Conservation (phyloP, 768 basidiomycete species). For the Tubosaeta brunneosetosa region DNA sequence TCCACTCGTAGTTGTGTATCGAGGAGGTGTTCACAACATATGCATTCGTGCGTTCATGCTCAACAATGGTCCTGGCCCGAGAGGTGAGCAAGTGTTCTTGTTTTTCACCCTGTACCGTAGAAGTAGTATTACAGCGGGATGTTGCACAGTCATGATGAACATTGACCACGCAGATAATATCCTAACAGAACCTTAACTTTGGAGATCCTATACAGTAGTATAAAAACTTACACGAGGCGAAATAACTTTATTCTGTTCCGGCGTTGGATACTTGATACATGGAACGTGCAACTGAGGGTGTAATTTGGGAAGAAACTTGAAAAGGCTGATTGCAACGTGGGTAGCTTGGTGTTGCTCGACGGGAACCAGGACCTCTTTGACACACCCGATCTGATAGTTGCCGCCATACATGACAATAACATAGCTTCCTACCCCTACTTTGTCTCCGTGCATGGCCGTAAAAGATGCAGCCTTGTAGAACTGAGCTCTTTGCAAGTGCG, state of each 20-base stretch:
- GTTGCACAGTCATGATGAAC: background rate
- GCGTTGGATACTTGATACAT: background rate
- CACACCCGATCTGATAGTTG: background rate
- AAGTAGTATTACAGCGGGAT: background rate
- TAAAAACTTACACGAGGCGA: background rate
- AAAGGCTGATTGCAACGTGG: background rate
- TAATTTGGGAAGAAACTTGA: slow-evolving; percentile 1
- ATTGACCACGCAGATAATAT: background rate
- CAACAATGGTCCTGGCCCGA: background rate
- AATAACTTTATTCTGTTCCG: background rate
- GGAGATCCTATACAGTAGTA: too few species aligned
- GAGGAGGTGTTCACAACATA: background rate
- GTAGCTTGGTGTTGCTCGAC: background rate
- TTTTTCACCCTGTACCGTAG: background rate
- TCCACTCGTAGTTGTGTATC: slow-evolving; percentile 1
- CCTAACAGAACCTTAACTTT: background rate
- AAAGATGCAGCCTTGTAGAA: background rate
- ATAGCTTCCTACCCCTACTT: background rate
- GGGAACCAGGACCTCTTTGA: slow-evolving; percentile 2
- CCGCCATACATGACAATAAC: background rate
- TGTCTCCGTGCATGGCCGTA: background rate
- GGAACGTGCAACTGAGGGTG: background rate
- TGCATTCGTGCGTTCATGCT: background rate
- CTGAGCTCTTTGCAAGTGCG: too few species aligned
- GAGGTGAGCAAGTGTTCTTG: background rate